Conservation (phyloP, 345 rosid genomes). For the Melaleuca alternifolia region DNA sequence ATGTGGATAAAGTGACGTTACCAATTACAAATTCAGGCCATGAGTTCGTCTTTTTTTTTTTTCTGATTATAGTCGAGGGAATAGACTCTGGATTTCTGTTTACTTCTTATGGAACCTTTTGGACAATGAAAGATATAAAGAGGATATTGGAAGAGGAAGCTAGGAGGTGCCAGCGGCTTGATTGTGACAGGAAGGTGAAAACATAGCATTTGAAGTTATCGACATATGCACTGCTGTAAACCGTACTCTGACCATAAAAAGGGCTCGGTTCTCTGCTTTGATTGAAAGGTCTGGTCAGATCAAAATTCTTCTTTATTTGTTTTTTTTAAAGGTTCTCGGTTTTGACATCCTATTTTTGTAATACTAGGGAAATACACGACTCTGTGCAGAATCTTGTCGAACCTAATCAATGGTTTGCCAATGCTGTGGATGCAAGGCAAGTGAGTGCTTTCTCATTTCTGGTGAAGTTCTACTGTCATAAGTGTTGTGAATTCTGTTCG, state of each 20-base stretch:
- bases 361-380: constrained; percentile 78
- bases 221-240: constrained; percentile 60
- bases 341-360: background rate
- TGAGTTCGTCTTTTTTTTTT: background rate
- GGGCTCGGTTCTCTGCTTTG: constrained; percentile 93
- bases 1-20: too few species aligned
- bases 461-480: background rate
- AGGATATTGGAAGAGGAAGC: constrained; percentile 94
- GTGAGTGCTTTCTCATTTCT: constrained; percentile 26
- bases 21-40: background rate
- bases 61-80: background rate
- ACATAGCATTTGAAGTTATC: constrained; percentile 88
- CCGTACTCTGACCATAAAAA: constrained; percentile 41
- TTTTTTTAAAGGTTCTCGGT: background rate
- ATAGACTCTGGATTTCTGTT: background rate
- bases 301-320: background rate
- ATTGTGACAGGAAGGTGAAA: constrained; percentile 96
- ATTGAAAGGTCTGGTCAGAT: constrained; percentile 55
- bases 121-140: constrained; percentile 84
- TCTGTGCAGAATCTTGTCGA: constrained; percentile 82
- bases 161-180: constrained; percentile 91
- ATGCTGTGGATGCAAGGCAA: constrained; percentile 98
- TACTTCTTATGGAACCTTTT: constrained; percentile 1
- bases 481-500: background rate
- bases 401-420: constrained; percentile 77